A percentile compares a stretch with the other conserved stretches of the same genome.
phyloP scores from a whole-genome alignment of 2,329 filamentous ascomycete species.

The Chaetomium strumarium region DNA sequence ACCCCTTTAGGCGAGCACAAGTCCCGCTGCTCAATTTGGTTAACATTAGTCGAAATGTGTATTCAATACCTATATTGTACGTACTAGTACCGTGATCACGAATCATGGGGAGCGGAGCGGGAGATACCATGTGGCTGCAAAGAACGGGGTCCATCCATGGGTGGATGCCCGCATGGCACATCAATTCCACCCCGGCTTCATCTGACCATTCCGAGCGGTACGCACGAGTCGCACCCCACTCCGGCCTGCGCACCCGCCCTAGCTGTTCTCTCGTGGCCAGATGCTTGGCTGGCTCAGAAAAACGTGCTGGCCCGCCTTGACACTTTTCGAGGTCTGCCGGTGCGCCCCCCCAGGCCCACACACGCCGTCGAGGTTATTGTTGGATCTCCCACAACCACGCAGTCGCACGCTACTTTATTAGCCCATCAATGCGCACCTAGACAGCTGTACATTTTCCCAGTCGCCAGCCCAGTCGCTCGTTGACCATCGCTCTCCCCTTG shows the following conservation, averaged over 20 bases:
- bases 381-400: conserved; percentile 11
- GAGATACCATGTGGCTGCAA: conserved; percentile 11
- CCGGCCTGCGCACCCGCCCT: conserved; percentile 9
- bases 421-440: conserved; percentile 1
- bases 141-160: conserved; percentile 10
- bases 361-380: conserved; percentile 18
- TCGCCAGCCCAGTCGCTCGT: background rate
- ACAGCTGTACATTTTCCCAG: background rate
- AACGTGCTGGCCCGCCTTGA: conserved; percentile 26
- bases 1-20: background rate
- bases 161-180: conserved; percentile 6
- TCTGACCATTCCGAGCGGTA: background rate
- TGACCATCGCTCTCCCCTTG: background rate
- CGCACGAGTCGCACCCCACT: conserved; percentile 11
- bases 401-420: background rate
- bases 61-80: too few species aligned
- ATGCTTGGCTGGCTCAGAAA: conserved; percentile 24
- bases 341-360: conserved; percentile 6
- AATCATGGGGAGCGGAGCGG: too few species aligned
- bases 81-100: too few species aligned
- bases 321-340: conserved; percentile 17
- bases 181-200: conserved; percentile 2
- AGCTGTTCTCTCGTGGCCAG: conserved; percentile 17
- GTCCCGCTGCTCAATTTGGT: too few species aligned
- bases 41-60: too few species aligned